phyloP scores from a whole-genome alignment of 192 early-diverging fungal genomes.

The Coemansia sp. region DNA sequence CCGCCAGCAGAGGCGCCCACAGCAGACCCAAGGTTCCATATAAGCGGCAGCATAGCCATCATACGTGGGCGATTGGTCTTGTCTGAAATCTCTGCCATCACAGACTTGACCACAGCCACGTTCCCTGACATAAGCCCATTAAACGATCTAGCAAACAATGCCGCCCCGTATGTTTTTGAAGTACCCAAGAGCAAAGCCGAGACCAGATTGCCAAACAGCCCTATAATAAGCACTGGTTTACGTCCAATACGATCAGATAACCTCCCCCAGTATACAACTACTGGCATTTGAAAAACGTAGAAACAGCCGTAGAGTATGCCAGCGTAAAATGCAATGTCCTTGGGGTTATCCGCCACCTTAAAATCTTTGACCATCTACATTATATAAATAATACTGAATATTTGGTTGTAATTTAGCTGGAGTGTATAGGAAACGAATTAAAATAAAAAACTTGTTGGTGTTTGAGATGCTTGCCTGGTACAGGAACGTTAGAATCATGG shows the following conservation, averaged over 20 bases:
- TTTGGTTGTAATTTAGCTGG: too few species aligned
- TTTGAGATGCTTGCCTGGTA: slow-evolving; percentile 55
- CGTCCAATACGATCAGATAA: slow-evolving; percentile 80
- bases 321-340: slow-evolving; percentile 76
- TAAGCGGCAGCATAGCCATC: slow-evolving; percentile 72
- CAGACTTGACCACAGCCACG: slow-evolving; percentile 75
- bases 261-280: slow-evolving; percentile 64
- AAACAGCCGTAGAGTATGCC: slow-evolving; percentile 53
- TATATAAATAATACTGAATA: not conserved
- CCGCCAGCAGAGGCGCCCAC: slow-evolving; percentile 78
- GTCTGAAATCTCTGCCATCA: slow-evolving; percentile 84
- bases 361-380: slow-evolving; percentile 67
- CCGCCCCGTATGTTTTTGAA: slow-evolving; percentile 55
- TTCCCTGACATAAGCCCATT: slow-evolving; percentile 75
- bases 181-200: slow-evolving; percentile 72
- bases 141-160: slow-evolving; percentile 57
- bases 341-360: slow-evolving; percentile 62
- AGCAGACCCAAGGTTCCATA: slow-evolving; percentile 63
- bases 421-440: too few species aligned
- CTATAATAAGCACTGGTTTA: slow-evolving; percentile 73
- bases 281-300: slow-evolving; percentile 51
- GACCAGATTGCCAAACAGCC: slow-evolving; percentile 72
- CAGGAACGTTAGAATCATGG: slow-evolving; percentile 73
- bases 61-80: slow-evolving; percentile 70
- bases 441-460: not conserved